Conservation (phyloP, 2,329 filamentous ascomycete genomes). For the Ascochyta pisi region DNA sequence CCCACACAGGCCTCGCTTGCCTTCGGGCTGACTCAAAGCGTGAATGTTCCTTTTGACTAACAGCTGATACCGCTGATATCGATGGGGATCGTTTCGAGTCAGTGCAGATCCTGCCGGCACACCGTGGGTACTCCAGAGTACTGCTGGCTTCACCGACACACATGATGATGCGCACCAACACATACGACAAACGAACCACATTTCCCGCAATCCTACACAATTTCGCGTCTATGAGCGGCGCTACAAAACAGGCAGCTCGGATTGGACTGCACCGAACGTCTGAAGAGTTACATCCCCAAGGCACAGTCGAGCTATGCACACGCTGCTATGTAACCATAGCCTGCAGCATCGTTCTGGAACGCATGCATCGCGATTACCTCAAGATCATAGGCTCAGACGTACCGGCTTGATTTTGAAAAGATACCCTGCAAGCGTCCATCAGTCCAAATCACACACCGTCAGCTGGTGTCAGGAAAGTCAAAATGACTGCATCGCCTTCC, state of each 20-base stretch:
- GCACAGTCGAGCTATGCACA: neutral
- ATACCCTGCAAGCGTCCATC: conserved; percentile 7
- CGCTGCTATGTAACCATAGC: conserved; percentile 9
- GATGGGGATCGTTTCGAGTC: conserved; percentile 1
- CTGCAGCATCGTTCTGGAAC: neutral
- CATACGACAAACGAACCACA: neutral
- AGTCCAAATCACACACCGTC: neutral
- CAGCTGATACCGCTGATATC: conserved; percentile 18
- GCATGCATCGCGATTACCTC: neutral
- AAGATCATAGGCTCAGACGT: neutral
- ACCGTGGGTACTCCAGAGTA: neutral
- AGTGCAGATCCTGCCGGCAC: neutral
- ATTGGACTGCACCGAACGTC: neutral
- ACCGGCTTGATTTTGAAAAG: too few relatives aligned
- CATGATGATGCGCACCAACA: neutral
- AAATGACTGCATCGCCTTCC: conserved; percentile 1
- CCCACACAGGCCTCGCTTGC: conserved; percentile 21
- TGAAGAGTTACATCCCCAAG: neutral
- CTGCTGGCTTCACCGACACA: neutral
- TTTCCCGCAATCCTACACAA: conserved; percentile 1
- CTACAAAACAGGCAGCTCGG: neutral
- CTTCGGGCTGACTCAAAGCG: conserved; percentile 18
- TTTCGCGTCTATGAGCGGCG: neutral
- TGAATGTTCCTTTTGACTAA: conserved; percentile 26
- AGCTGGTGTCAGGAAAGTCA: conserved; percentile 3